A percentile compares a stretch with the other conserved stretches of the same genome.
These are phyloP conservation scores for Trichoderma guizhouense DNA, from an alignment of 2,329 filamentous ascomycete genomes.

Conservation along the genomic window DNA sequence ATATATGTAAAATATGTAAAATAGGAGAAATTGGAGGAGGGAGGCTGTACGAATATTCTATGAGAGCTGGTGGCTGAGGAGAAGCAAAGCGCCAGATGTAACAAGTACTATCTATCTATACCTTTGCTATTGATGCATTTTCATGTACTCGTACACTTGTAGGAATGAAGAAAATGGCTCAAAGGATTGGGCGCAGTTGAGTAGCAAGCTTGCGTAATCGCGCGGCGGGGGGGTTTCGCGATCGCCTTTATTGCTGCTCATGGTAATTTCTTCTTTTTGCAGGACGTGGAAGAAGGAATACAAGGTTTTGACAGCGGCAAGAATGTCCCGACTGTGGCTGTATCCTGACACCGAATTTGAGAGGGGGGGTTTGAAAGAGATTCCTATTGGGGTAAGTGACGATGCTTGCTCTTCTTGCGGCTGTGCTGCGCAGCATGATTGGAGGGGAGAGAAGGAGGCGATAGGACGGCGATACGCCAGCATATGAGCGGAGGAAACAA, in stretches of 20 bases:
- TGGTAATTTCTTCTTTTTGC: not conserved
- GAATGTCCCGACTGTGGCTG: not conserved
- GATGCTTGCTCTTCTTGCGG: not conserved
- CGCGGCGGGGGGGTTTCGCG: not conserved
- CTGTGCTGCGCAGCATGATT: not conserved
- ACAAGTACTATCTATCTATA: not conserved
- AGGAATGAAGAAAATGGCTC: not conserved
- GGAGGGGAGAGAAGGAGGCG: not conserved
- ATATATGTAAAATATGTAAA: slow-evolving; percentile 10
- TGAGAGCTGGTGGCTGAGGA: not conserved
- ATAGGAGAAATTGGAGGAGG: not conserved
- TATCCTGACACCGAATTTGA: not conserved
- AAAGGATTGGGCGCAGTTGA: not conserved
- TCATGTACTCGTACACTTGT: not conserved
- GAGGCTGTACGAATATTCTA: not conserved
- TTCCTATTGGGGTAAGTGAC: not conserved
- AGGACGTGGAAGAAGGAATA: not conserved
- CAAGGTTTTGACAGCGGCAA: not conserved
- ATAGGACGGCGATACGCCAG: not conserved
- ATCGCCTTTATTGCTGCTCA: not conserved
- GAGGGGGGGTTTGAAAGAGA: not conserved
- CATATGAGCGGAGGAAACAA: not conserved
- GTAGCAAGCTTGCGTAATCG: not conserved
- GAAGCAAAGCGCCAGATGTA: not conserved
- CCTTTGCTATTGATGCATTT: not conserved